Percentiles rank a stretch among this genome's conserved stretches.
Evolutionary conservation across 202 grass and related monocot species (phyloP).

Genomic region (Setaria italica): DNA sequence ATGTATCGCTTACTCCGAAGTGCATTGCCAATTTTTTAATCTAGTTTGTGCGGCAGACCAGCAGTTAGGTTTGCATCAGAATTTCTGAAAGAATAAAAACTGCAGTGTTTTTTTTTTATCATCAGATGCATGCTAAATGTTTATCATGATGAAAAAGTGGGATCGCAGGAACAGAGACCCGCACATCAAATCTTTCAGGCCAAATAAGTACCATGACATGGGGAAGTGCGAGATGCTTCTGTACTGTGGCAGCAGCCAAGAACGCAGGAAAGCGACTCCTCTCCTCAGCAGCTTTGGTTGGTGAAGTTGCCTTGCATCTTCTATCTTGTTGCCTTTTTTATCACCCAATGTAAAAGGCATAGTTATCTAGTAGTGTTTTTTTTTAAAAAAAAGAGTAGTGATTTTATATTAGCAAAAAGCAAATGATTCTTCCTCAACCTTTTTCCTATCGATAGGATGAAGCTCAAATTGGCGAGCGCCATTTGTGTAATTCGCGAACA

Average conservation of each 20-base stretch:
- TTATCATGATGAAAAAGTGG: constrained; percentile 21
- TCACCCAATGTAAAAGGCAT: background rate
- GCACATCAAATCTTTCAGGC: constrained; percentile 1
- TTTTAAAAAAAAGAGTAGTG: background rate
- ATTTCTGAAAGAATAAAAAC: background rate
- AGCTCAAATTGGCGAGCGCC: background rate
- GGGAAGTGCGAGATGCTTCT: constrained; percentile 23
- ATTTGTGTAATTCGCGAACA: background rate
- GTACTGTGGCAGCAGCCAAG: background rate
- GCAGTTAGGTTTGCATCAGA: background rate
- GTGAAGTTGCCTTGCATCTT: background rate
- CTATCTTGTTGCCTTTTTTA: background rate
- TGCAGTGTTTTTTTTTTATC: too few species aligned
- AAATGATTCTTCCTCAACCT: background rate
- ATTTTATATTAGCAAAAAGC: background rate
- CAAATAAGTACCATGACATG: constrained; percentile 13
- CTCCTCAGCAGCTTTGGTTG: background rate
- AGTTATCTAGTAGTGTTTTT: background rate
- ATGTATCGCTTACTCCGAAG: too few species aligned
- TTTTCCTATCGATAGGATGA: background rate
- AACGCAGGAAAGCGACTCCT: background rate
- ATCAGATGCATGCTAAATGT: background rate
- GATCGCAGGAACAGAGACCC: background rate
- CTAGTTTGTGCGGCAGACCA: too few species aligned
- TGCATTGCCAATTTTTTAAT: too few species aligned